Evolutionary conservation across 768 basidiomycete genomes (phyloP), one percentile per base, ranked within the genome.

Genomic region (Paxillus rubicundulus): DNA sequence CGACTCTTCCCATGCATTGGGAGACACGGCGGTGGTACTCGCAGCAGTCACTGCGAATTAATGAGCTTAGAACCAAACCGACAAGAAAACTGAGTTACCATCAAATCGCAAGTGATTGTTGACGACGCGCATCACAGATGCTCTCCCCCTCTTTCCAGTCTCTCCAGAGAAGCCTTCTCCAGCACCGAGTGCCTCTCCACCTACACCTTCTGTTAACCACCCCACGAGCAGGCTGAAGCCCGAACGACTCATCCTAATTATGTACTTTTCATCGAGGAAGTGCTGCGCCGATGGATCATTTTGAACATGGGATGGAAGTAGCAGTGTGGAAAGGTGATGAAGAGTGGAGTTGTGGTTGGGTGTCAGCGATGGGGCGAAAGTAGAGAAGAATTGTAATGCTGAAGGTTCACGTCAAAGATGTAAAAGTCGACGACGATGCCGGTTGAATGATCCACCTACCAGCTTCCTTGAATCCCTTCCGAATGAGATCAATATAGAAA

Each of bases 401-500:
- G 57, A 33, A 34, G 55, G 50, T 53, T 59, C 52, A 45, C 47
- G 48, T 21, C 46, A 51, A 17, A 44, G 61, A n/a, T 49, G 10
- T 50, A 37, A 52, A 47, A 42, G 38, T 45, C 47, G 20, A 28
- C 43, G 13, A 37, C 20, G 28, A 53, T 42, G 48, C 44, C 28
- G 8, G 40, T 40, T 20, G 37, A 41, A 42, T 4, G 44, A 28
- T 39, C 17, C 45, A 72, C 85, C 56, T 65, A 88, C 95, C 95
- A 58, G 94, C 89, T 65, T 92, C 89, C 64, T 89, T 86, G 70
- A 90, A 92, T 9, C 92, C 93, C 46, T 86, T 84, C 61, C 93
- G 87, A 43, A 98, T 85, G 45, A 99, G 80, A 68, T 98, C 96
- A 28, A 99, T 77, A 69, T 96, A 98, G 66, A 98, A 98, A 70